These are phyloP conservation scores for Fusarium citri DNA, from an alignment of 2,329 filamentous ascomycete genomes.

Conservation along the genomic window DNA sequence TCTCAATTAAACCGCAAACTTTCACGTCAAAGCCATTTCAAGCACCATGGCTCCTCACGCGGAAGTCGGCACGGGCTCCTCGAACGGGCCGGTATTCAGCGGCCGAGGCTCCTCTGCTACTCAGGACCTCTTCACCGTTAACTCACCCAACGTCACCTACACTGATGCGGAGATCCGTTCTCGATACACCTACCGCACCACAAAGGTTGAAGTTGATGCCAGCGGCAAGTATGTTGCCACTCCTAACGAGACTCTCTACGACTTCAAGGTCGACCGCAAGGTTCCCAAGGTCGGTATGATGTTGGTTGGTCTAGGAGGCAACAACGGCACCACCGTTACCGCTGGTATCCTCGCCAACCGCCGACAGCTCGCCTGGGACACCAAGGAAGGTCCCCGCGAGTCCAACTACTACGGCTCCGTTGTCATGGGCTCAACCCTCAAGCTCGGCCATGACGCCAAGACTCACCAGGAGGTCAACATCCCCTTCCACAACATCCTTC, in stretches of 20 bases:
- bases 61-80: conserved; percentile 66
- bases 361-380: conserved; percentile 88
- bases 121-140: conserved; percentile 82
- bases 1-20: conserved; percentile 36
- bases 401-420: conserved; percentile 99
- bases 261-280: conserved; percentile 97
- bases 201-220: conserved; percentile 76
- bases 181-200: conserved; percentile 97
- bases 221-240: conserved; percentile 84
- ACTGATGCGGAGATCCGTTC: conserved; percentile 88
- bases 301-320: conserved; percentile 97
- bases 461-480: conserved; percentile 94
- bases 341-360: conserved; percentile 97
- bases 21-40: conserved; percentile 51
- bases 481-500: conserved; percentile 92
- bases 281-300: conserved; percentile 95
- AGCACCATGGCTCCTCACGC: conserved; percentile 92
- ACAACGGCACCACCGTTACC: conserved; percentile 97
- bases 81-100: conserved; percentile 70
- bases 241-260: conserved; percentile 89
- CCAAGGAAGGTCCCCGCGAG: conserved; percentile 83
- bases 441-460: conserved; percentile 88
- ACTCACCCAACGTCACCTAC: conserved; percentile 93
- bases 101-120: conserved; percentile 56
- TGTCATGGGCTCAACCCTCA: conserved; percentile 96